Evolutionary conservation across 139 green algal species (phyloP).

Genomic region (Coccomyxa sp.): DNA sequence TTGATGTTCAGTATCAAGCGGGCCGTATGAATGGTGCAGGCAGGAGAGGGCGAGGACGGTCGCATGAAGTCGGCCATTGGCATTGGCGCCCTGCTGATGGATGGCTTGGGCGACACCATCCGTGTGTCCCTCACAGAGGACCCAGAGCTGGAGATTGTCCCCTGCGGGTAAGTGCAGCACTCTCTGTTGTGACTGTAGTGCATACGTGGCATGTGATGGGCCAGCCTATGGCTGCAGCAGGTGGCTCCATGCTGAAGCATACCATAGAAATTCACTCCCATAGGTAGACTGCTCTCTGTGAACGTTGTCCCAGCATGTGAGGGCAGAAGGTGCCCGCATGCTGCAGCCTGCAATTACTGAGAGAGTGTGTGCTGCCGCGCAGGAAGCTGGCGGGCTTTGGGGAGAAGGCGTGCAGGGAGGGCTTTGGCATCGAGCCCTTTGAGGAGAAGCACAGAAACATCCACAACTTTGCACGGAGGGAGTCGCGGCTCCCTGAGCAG

Average conservation of each 20-base stretch:
- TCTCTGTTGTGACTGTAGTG: neutral
- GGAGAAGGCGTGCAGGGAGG: conserved; percentile 40
- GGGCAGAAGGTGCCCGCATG: no score
- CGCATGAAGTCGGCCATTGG: conserved; percentile 98
- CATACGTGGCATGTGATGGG: neutral
- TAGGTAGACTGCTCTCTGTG: no score
- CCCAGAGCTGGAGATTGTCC: conserved; percentile 95
- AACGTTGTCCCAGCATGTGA: no score
- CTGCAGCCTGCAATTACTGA: no score
- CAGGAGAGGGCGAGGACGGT: conserved; percentile 95
- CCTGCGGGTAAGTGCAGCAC: conserved; percentile 56
- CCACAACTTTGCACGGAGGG: conserved; percentile 77
- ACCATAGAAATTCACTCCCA: no score
- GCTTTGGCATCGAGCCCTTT: conserved; percentile 73
- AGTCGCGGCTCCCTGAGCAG: conserved; percentile 77
- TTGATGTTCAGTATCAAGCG: no score
- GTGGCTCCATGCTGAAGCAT: no score
- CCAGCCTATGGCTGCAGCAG: no score
- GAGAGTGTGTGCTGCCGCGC: neutral
- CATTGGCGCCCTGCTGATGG: conserved; percentile 96
- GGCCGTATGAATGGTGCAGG: no score
- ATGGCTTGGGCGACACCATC: conserved; percentile 98
- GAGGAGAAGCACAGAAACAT: conserved; percentile 83
- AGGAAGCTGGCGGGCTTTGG: conserved; percentile 76
- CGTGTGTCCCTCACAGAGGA: conserved; percentile 94